Evolutionary conservation across 2,329 filamentous ascomycete genomes (phyloP).

Genomic region (Xylariales sp.): DNA sequence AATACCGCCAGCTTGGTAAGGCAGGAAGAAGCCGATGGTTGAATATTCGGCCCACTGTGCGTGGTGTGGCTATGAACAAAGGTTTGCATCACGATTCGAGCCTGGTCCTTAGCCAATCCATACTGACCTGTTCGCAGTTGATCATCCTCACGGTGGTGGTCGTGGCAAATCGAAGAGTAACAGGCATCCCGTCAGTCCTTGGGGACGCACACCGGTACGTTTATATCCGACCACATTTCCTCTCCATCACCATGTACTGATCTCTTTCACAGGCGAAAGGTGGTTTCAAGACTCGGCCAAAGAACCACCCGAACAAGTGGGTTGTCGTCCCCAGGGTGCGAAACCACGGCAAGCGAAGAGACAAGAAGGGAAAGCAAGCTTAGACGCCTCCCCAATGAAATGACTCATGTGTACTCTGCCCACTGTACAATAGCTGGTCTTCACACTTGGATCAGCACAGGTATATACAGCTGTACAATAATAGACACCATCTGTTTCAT

Average conservation of each 20-base stretch:
- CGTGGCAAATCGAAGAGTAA: slow-evolving; percentile 99
- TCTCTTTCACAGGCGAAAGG: slow-evolving; percentile 58
- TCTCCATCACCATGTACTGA: too few relatives aligned
- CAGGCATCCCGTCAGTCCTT: slow-evolving; percentile 88
- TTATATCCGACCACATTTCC: too few relatives aligned
- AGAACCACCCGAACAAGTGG: slow-evolving; percentile 86
- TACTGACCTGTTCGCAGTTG: too few relatives aligned
- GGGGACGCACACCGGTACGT: slow-evolving; percentile 83
- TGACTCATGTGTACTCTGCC: slow-evolving; percentile 15
- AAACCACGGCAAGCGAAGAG: slow-evolving; percentile 85
- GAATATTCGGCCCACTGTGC: slow-evolving; percentile 89
- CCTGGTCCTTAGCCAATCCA: too few relatives aligned
- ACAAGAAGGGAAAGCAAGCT: slow-evolving; percentile 45
- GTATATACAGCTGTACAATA: slow-evolving; percentile 27
- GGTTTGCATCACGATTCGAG: slow-evolving; percentile 56
- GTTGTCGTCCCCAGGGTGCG: slow-evolving; percentile 78
- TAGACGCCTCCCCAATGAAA: slow-evolving; percentile 10
- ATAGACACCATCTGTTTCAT: slow-evolving; percentile 5
- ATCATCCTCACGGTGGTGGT: slow-evolving; percentile 98
- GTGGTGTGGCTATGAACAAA: slow-evolving; percentile 98
- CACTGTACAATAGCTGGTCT: slow-evolving; percentile 24
- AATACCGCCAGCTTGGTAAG: slow-evolving; percentile 89
- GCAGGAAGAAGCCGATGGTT: slow-evolving; percentile 91
- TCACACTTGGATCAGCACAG: slow-evolving; percentile 16
- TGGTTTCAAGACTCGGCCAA: slow-evolving; percentile 87